Evolutionary conservation across 2,329 filamentous ascomycete genomes (phyloP), one percentile per base, ranked within the genome.

Genomic region (Sclerotinia borealis): DNA sequence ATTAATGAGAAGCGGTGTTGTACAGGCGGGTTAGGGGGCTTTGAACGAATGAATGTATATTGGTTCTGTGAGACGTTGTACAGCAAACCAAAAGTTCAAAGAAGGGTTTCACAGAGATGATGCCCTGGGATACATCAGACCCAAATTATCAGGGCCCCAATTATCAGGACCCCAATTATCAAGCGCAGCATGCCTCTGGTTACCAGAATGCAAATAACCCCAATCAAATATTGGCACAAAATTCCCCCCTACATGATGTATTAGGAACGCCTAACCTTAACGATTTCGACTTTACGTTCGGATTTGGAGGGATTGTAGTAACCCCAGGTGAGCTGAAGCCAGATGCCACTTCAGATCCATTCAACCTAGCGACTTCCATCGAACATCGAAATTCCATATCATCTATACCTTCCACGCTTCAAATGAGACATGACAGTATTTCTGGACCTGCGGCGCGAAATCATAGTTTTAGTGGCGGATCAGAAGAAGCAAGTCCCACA

Each of bases 261-360:
- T 63, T 68, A 27, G 68, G 67, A 51, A 66, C 68, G 41, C 50
- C 51, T 13, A 43, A 81, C 56, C 85, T 85, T 69, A 76, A 77
- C 65, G 80, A 83, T 66, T 85, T 84, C 69, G 75, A 79, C 27
- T 85, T 84, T 68, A 71, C 80, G 3, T 85, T 81, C 69, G 74
- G 75, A 51, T 71, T 81, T 11, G 66, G 76, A 29, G 79, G 79
- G 62, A 77, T 77, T 65, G 72, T 74, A 19, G 59, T 75, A 68
- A 63, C 75, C 45, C 60, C 50, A 13, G 74, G 76, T 47, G 75
- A 77, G 13, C 45, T 64, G 11, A 68, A 70, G 22, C 6, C 71
- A n/a, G 71, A 71, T 25, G 63, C 65, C 43, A 39, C 59, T 39
- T 54, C 68, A 17, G 70, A 72, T 64, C 66, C 67, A 34, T 72